Conservation (phyloP, 2,329 filamentous ascomycete genomes). For the Colletotrichum cordylinicola region DNA sequence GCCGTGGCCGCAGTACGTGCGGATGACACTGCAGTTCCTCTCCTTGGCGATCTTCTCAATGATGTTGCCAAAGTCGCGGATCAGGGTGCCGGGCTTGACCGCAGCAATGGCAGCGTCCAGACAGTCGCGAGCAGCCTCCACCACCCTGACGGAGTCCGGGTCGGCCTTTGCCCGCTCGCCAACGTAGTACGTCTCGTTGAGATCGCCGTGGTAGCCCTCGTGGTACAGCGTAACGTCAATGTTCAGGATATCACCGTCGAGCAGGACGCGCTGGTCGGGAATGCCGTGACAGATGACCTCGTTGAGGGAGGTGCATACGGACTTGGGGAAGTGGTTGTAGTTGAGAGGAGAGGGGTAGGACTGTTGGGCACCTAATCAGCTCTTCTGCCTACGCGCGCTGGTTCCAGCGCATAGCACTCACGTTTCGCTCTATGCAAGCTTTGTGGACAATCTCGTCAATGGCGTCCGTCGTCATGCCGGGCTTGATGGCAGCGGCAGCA, state of each 20-base stretch:
- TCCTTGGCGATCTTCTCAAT: conserved; percentile 96
- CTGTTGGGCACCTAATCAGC: conserved; percentile 48
- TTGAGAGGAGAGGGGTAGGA: conserved; percentile 94
- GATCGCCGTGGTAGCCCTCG: conserved; percentile 91
- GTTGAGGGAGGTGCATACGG: conserved; percentile 94
- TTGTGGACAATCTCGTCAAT: conserved; percentile 96
- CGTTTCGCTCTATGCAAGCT: conserved; percentile 89
- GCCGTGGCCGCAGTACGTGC: conserved; percentile 95
- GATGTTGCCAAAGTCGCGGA: conserved; percentile 90
- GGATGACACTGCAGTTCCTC: conserved; percentile 86
- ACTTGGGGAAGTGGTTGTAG: conserved; percentile 97
- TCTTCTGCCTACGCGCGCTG: not conserved
- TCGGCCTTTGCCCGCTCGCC: conserved; percentile 86
- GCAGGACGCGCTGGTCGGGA: conserved; percentile 83
- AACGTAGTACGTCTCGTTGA: conserved; percentile 99
- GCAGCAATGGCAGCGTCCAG: conserved; percentile 89
- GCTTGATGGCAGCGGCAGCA: conserved; percentile 80
- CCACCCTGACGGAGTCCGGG: conserved; percentile 85
- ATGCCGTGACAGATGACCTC: conserved; percentile 99
- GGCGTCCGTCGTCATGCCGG: conserved; percentile 95
- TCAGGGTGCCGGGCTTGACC: conserved; percentile 91
- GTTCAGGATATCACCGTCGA: conserved; percentile 96
- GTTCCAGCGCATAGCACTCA: conserved; percentile 50
- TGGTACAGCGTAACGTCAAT: conserved; percentile 96
- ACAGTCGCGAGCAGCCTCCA: conserved; percentile 88